phyloP scores from a whole-genome alignment of 2,329 filamentous ascomycete species.

The Neofusicoccum umdonicola region DNA sequence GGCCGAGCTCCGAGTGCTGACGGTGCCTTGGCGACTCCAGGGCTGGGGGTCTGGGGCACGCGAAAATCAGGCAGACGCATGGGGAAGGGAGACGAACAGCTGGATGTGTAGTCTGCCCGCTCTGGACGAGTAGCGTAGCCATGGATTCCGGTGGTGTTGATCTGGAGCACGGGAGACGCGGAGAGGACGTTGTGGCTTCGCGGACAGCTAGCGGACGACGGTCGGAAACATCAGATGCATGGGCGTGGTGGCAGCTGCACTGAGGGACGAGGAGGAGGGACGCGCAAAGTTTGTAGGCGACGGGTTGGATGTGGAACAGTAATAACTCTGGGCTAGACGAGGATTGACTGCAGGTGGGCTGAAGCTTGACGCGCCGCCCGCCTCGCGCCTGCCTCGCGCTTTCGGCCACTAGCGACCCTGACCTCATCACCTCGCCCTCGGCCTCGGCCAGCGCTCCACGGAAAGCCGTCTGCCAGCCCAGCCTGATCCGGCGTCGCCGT shows the following conservation, averaged over 20 bases:
- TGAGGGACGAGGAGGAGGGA: not conserved
- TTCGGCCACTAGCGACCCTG: not conserved
- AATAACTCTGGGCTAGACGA: not conserved
- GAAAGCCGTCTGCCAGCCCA: no score
- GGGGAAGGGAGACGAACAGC: not conserved
- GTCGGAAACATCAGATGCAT: not conserved
- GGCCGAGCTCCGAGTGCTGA: not conserved
- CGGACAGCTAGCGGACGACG: not conserved
- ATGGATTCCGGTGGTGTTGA: not conserved
- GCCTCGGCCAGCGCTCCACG: not conserved
- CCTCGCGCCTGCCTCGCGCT: not conserved
- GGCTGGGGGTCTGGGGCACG: no score
- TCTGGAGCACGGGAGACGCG: no score
- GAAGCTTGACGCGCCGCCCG: not conserved
- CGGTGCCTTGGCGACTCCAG: no score
- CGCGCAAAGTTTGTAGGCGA: not conserved
- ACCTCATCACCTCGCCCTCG: not conserved
- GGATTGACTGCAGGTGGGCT: not conserved
- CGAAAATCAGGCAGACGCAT: not conserved
- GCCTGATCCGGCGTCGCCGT: no score
- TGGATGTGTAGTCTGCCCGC: slow-evolving; percentile 4
- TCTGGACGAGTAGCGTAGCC: not conserved
- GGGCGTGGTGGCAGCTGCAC: not conserved
- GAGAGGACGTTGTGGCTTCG: not conserved
- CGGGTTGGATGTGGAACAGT: not conserved